Base-by-base conservation (phyloP, 2,329 filamentous ascomycete species). In the Aschersonia sp. region DNA sequence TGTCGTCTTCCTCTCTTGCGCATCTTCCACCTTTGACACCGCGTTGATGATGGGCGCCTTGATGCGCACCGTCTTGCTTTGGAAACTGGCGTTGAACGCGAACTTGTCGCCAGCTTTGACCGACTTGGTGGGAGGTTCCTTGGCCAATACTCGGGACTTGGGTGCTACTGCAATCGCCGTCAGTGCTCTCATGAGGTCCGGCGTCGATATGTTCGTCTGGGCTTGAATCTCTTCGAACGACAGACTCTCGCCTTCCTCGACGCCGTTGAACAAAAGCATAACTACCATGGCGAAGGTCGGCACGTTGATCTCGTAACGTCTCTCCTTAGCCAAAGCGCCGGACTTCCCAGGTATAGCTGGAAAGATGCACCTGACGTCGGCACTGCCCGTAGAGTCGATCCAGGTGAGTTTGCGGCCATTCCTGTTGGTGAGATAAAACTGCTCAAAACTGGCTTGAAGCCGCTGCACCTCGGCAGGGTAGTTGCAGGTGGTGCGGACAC, bases 271-370 rank as follows among this genome's bases (percentile, higher is more conserved):
- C 0, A 96, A 77, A 43, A 94, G 64, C 28, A 98, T 66, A 30
- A 97, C 81, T 28, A 96, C 70, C 86, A 97, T 95, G 56, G 82
- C 88, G 61, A 92, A 92, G 0, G 92, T 97, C 1, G 89, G 84
- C 28, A 94, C 89, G 51, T 89, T 95, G 48, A 98, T 71, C 57
- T 98, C 92, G 59, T 97, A 91, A 38, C 83, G 81, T 35, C 84
- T 75, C 53, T 85, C 82, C 49, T 75, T 78, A 49, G 75, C 72
- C 29, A 82, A 61, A 0, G 69, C 64, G 0, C 75, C 72, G 2
- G 81, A 77, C 57, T 89, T 89, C 35, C 84, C 83, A 40, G 79
- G 75, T 1, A 85, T 71, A 58, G 79, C 76, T 35, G 84, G 82
- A 65, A 98, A 82, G 40, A 80, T 70, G 52, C 87, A 92, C 50